Evolutionary conservation across 768 basidiomycete species (phyloP).

Genomic region (Pleurotus tuber-regium): DNA sequence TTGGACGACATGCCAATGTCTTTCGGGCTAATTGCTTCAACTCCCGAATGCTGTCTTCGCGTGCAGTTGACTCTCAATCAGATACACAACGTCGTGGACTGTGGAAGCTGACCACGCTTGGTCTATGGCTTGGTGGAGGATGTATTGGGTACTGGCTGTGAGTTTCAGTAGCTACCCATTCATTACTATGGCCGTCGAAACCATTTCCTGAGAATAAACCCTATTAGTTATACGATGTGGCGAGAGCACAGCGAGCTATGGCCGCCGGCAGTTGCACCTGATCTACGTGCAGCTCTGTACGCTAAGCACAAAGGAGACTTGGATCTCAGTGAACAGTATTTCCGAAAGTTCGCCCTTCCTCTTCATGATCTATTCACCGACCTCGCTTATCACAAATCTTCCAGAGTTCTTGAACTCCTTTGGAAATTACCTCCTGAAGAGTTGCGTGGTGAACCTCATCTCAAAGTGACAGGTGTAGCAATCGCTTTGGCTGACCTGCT

Average conservation of each 20-base stretch:
- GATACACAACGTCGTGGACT: neutral
- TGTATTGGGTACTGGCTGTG: neutral
- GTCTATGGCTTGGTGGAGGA: neutral
- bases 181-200: neutral
- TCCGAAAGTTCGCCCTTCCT: conserved; percentile 44
- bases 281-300: conserved; percentile 63
- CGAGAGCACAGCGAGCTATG: conserved; percentile 36
- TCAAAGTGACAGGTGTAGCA: conserved; percentile 69
- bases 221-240: neutral
- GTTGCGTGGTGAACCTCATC: conserved; percentile 46
- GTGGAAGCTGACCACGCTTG: neutral
- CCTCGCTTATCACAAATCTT: conserved; percentile 42
- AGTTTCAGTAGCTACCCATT: neutral
- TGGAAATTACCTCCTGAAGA: conserved; percentile 36
- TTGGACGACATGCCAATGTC: too few species aligned
- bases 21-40: too few species aligned
- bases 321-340: conserved; percentile 46
- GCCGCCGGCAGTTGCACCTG: conserved; percentile 60
- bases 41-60: too few species aligned
- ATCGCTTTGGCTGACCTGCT: conserved; percentile 57
- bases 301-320: conserved; percentile 60
- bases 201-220: neutral
- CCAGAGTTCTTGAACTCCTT: conserved; percentile 47
- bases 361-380: neutral
- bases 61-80: too few species aligned